Conservation (phyloP, 176 grass and related monocot genomes). For the Carex cristatella region DNA sequence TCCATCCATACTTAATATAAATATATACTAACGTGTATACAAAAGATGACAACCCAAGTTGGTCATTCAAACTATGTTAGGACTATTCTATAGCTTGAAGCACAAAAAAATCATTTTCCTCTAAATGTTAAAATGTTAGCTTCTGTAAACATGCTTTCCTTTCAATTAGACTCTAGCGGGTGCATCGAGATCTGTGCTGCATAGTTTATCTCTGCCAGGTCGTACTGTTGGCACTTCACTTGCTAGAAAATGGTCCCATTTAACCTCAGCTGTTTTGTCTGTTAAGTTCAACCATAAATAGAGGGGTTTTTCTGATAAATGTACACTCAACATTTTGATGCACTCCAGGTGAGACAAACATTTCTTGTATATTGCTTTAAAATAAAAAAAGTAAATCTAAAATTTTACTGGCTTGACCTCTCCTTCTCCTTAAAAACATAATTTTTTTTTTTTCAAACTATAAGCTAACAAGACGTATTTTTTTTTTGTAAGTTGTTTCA, state of each 20-base stretch:
- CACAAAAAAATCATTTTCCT: neutral
- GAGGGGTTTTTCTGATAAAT: neutral
- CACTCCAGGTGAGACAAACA: neutral
- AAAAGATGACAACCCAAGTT: neutral
- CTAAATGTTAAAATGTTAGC: neutral
- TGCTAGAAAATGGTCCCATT: constrained; percentile 4
- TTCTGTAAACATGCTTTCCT: neutral
- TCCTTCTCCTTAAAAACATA: neutral
- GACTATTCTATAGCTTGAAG: neutral
- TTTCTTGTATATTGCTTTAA: neutral
- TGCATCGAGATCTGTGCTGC: neutral
- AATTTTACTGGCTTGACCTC: neutral
- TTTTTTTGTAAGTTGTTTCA: neutral
- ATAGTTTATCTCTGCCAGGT: neutral
- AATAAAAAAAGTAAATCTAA: neutral
- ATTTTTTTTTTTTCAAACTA: neutral
- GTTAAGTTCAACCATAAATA: neutral
- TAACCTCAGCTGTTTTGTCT: constrained; percentile 1
- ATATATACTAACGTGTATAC: neutral
- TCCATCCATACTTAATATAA: neutral
- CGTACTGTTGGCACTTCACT: neutral
- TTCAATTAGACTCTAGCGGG: neutral
- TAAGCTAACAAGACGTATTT: neutral
- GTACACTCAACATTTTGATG: neutral
- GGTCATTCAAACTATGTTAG: neutral